Evolutionary conservation across 2,329 filamentous ascomycete genomes (phyloP), one percentile per base, ranked within the genome.

Genomic region (Colletotrichum cordylinicola): DNA sequence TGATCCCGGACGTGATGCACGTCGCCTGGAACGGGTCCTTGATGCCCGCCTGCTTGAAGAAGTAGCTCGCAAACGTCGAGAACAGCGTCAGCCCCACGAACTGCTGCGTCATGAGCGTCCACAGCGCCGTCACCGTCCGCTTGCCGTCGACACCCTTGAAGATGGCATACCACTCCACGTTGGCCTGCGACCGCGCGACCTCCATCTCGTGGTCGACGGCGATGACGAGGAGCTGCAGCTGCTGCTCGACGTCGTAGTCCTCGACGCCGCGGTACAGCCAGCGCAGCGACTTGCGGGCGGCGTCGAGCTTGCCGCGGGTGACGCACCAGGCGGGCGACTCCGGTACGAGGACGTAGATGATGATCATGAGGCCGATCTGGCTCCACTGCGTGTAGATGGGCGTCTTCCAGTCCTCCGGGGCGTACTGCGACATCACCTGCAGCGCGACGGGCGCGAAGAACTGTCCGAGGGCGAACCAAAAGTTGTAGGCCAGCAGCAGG

Each of bases 381-480:
- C 83, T 83, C 86, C 87, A 88, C 80, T 88, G 77, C 0, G 86
- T 86, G 69, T 87, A 87, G 33, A 88, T 85, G 3, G 86, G 82
- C 6, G 82, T 82, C 8, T 82, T 80, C 73, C 83, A 88, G 61
- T 87, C 78, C 24, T 81, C 78, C 0, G 84, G 83, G 33, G 84
- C 78, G 0, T 67, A 68, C 10, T 78, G 70, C 55, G 82, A 82
- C 3, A 88, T 79, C 3, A 78, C 72, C 29, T 87, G 82, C 4
- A 88, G 79, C 2, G 86, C 86, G 0, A 88, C 81, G 6, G 83
- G 84, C 3, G 84, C 86, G 48, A 85, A 85, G 39, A 88, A 83
- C n/a, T 83, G 81, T 2, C 87, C 87, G 1, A 87, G 35, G 1
- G 84, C 83, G 77, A 84, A 88, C 87, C 87, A 88, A 77, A 87